Evolutionary conservation across 805 yeast genomes (phyloP).

Genomic region (Candida wancherniae): DNA sequence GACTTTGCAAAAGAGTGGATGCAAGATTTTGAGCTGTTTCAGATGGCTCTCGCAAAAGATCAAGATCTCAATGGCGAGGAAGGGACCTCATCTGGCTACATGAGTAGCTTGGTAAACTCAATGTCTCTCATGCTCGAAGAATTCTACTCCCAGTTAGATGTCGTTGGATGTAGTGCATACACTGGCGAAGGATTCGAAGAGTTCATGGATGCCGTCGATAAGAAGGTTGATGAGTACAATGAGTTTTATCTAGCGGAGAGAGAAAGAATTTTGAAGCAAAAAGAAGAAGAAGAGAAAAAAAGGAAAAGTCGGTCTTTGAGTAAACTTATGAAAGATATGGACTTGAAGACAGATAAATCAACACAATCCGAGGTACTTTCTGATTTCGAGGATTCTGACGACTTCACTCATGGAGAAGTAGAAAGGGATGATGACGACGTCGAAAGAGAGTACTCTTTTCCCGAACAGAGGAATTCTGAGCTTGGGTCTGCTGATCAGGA

Average conservation of each 20-base stretch:
- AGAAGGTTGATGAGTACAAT: slow-evolving; percentile 82
- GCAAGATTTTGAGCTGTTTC: slow-evolving; percentile 93
- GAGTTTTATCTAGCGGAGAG: slow-evolving; percentile 81
- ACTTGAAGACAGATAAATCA: slow-evolving; percentile 42
- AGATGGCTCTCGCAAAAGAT: slow-evolving; percentile 63
- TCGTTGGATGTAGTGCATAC: slow-evolving; percentile 86
- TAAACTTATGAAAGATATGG: slow-evolving; percentile 81
- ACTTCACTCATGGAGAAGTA: slow-evolving; percentile 42
- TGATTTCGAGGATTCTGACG: slow-evolving; percentile 50
- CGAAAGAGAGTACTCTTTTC: slow-evolving; percentile 65
- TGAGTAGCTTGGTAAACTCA: slow-evolving; percentile 89
- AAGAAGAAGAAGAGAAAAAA: slow-evolving; percentile 68
- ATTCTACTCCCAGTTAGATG: slow-evolving; percentile 87
- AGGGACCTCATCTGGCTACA: slow-evolving; percentile 73
- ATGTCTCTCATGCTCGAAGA: slow-evolving; percentile 96
- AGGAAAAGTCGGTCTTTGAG: slow-evolving; percentile 68
- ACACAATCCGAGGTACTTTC: slow-evolving; percentile 43
- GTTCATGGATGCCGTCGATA: slow-evolving; percentile 76
- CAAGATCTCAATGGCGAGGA: slow-evolving; percentile 62
- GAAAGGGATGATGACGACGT: slow-evolving; percentile 41
- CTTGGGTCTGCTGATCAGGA: slow-evolving; percentile 44
- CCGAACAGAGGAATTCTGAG: slow-evolving; percentile 63
- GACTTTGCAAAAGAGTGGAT: slow-evolving; percentile 94
- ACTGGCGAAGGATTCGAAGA: slow-evolving; percentile 96
- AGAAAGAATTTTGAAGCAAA: slow-evolving; percentile 70